Percentiles rank a stretch among this genome's conserved stretches.
phyloP scores from a whole-genome alignment of 1,284 basidiomycete genomes.

The Lentinula novae-zelandiae region DNA sequence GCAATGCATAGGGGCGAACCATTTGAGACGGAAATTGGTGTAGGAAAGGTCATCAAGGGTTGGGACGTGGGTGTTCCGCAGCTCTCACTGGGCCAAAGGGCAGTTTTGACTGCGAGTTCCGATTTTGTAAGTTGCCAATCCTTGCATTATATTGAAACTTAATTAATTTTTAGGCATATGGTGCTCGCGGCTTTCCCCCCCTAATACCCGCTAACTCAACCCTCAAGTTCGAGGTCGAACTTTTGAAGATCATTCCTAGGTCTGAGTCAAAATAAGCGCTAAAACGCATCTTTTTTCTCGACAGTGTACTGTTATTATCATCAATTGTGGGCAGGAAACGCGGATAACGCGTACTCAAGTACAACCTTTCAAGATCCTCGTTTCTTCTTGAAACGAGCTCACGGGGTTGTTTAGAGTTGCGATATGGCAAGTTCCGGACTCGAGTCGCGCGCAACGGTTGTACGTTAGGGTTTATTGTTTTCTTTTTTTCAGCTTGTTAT shows the following conservation, averaged over 20 bases:
- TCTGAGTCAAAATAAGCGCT: neutral
- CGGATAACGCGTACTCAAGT: too few species aligned
- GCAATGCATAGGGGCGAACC: constrained; percentile 41
- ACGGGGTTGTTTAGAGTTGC: neutral
- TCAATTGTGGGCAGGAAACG: too few species aligned
- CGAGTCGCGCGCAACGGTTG: neutral
- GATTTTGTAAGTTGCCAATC: constrained; percentile 54
- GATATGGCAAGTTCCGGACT: neutral
- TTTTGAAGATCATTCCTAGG: constrained; percentile 57
- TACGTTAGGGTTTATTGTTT: neutral
- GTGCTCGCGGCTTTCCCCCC: constrained; percentile 70
- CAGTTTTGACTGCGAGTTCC: constrained; percentile 59
- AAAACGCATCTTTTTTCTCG: neutral
- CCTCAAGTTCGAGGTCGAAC: constrained; percentile 79
- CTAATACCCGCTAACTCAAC: constrained; percentile 78
- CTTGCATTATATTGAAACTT: neutral
- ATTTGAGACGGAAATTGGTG: constrained; percentile 76
- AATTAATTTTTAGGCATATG: constrained; percentile 52
- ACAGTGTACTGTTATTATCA: too few species aligned
- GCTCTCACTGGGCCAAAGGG: constrained; percentile 78
- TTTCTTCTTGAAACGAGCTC: too few species aligned
- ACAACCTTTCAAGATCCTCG: too few species aligned
- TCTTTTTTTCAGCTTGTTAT: neutral
- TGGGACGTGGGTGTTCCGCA: constrained; percentile 91
- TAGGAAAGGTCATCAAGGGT: constrained; percentile 81